Base-by-base conservation (phyloP, 2,329 filamentous ascomycete genomes). In the Xylariaceae sp. region DNA sequence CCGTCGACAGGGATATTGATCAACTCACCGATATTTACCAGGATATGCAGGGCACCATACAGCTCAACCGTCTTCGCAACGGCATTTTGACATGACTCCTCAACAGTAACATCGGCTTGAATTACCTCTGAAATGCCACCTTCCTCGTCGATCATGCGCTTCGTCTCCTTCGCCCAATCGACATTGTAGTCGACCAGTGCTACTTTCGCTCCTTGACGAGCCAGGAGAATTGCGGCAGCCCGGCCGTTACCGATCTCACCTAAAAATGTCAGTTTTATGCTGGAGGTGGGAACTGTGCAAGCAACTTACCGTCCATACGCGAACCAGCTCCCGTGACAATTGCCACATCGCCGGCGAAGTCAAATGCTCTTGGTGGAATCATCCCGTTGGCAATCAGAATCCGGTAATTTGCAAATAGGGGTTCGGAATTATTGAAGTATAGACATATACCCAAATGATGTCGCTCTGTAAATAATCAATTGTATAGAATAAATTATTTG, bases 241-340 rank as follows among this genome's bases (percentile, higher is more conserved):
- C 33, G 33, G 33, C 33, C 33, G 15, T 36, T 36, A 12, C 61
- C 61, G 44, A 66, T 58, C 33, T 63, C 64, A 15, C 55, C 59
- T 62, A 18, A 10, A 32, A 6, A 5, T 39, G 22, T 42, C 11
- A 51, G 33, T 17, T 19, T 11, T 14, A 19, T 14, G 27, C 22
- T 27, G 14, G 6, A 19, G 17, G 40, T 39, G 39, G 18, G 9
- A 11, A 27, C 36, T 11, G 1, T 18, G n/a, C 5, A 19, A 5
- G 11, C 15, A 14, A 49, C 58, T 43, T 39, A 62, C 62, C 53
- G 17, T 56, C 32, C 63, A 64, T 61, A 1, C 62, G 59, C 0
- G 57, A 64, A 6, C 64, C 62, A 2, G 64, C 65, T 1, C 66
- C 66, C 0, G 64, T 65, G 3, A 68, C 63, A 19, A 68, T 60